Percentiles rank a stretch among this genome's conserved stretches.
Conservation (phyloP, 805 yeast species). For the Kodamaea hsintzibuensis region DNA sequence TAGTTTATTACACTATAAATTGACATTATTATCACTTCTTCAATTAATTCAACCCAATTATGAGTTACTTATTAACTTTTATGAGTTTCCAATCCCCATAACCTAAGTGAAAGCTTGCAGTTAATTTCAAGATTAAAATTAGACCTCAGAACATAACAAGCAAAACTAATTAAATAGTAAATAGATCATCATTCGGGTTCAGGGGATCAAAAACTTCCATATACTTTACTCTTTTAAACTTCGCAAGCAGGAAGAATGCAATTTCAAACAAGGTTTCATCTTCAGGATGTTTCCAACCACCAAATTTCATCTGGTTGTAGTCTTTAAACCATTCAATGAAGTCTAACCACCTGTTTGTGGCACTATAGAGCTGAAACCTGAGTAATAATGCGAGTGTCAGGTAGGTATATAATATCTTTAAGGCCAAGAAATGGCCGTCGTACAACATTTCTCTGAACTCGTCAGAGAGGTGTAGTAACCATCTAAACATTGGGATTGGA, state of each 20-base stretch:
- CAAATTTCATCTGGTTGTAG: constrained; percentile 12
- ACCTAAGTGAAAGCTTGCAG: too few relatives aligned
- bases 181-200: background rate
- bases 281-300: constrained; percentile 15
- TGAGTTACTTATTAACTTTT: too few relatives aligned
- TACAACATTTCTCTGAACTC: constrained; percentile 21
- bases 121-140: too few relatives aligned
- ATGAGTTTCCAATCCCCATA: too few relatives aligned
- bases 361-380: constrained; percentile 22
- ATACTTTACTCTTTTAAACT: constrained; percentile 1
- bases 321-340: constrained; percentile 21
- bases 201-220: constrained; percentile 6
- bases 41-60: too few relatives aligned
- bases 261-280: constrained; percentile 14
- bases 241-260: background rate
- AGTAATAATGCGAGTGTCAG: constrained; percentile 20
- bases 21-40: too few relatives aligned
- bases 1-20: too few relatives aligned
- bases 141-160: too few relatives aligned
- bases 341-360: constrained; percentile 31
- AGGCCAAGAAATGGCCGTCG: constrained; percentile 23
- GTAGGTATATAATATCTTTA: constrained; percentile 25
- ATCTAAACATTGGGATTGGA: constrained; percentile 35
- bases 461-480: constrained; percentile 20
- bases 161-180: background rate